Base-by-base conservation (phyloP, 345 rosid species). In the Eucalyptus melliodora region DNA sequence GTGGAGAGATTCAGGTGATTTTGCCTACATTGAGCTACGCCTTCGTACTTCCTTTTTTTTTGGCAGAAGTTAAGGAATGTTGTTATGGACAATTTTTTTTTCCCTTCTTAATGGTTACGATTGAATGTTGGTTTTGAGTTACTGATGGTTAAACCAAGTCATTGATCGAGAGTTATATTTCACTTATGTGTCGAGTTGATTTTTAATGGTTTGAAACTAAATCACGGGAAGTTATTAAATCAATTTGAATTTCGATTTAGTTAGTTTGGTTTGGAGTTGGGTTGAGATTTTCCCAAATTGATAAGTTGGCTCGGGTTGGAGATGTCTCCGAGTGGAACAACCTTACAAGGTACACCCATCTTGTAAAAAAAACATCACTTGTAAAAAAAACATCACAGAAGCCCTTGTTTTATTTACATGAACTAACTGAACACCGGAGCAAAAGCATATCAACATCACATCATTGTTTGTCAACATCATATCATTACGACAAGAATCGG, bases 281-380 rank as follows among this genome's bases (percentile, higher is more conserved):
- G 9, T 53, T 17, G 56, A 53, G 56, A 15, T 65, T 65, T 65
- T 65, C 16, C 37, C 37, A 65, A 65, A 65, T 65, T 4, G 21
- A n/a, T 65, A n/a, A 65, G 21, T 15, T 65, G 2, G 77, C 34
- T 65, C 1, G 6, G 77, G 19, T 65, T 65, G 19, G 21, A 65
- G 1, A n/a, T 0, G 40, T 65, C 77, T 53, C 2, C 0, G 2
- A 53, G 56, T 2, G 24, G 56, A 53, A 19, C 77, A 15, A 11
- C 77, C 51, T 50, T n/a, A n/a, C 77, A 7, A 51, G 17, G 40
- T 65, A 16, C 19, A n/a, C 47, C 47, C 47, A 45, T 45, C 47
- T 45, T 45, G 11, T 45, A 45, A 45, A 9, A 45, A 1, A 45
- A 45, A 45, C 47, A 45, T 45, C 47, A 45, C 47, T 45, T 45